A percentile compares a stretch with the other conserved stretches of the same genome.
Evolutionary conservation across 208 protist genomes (phyloP).

Genomic region (Leishmania major): DNA sequence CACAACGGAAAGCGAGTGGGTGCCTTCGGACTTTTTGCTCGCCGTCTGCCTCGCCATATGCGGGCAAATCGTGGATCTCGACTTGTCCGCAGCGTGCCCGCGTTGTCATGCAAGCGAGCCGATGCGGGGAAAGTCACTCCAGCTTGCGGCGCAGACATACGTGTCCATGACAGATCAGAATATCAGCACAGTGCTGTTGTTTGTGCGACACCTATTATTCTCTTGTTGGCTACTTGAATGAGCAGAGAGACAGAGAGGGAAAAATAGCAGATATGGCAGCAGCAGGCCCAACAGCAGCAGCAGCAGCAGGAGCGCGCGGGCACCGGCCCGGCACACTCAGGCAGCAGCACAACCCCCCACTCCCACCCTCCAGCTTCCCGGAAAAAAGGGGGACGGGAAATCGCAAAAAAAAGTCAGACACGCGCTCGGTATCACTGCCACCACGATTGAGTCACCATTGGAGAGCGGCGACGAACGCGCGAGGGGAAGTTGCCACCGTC

Average conservation of each 20-base stretch:
- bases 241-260: not conserved
- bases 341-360: not conserved
- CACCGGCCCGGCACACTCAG: not conserved
- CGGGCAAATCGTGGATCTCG: not conserved
- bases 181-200: not conserved
- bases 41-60: not conserved
- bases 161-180: not conserved
- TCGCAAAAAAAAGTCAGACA: not conserved
- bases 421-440: conserved; percentile 18
- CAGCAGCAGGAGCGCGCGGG: not conserved
- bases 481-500: not conserved
- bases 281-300: not conserved
- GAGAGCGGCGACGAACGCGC: conserved; percentile 14
- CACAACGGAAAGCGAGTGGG: not conserved
- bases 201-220: not conserved
- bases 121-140: not conserved
- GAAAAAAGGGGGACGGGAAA: too few species aligned
- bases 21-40: too few species aligned
- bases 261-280: not conserved
- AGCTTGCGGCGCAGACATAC: not conserved
- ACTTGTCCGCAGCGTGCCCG: not conserved
- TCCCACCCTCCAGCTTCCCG: too few species aligned
- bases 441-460: conserved; percentile 24
- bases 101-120: not conserved
- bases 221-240: not conserved